Conservation (phyloP, 2,329 filamentous ascomycete species). For the Ascochyta viciae-villosae region DNA sequence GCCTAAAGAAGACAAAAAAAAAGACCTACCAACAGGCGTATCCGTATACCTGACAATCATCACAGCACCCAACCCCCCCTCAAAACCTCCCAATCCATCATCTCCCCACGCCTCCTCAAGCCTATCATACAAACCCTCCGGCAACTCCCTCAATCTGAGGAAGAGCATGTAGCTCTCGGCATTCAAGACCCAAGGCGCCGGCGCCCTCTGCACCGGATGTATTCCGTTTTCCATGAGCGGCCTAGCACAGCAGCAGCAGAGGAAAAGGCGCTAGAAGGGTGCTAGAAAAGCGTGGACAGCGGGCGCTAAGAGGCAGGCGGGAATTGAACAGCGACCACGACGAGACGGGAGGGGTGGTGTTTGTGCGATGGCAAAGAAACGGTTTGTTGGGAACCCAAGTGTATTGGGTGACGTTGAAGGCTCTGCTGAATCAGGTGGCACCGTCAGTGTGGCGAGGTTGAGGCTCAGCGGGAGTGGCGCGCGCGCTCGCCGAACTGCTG, state of each 20-base stretch:
- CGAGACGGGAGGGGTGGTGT: no score
- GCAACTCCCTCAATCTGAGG: constrained; percentile 30
- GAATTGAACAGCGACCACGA: no score
- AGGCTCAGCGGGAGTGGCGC: constrained; percentile 14
- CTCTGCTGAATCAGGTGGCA: background rate
- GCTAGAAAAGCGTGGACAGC: background rate
- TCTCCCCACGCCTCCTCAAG: constrained; percentile 31
- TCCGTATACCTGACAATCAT: constrained; percentile 40
- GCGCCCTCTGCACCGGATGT: constrained; percentile 32
- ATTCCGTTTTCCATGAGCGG: constrained; percentile 3
- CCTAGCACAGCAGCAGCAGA: background rate
- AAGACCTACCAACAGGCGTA: constrained; percentile 42
- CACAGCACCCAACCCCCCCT: constrained; percentile 36
- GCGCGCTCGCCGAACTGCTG: constrained; percentile 12
- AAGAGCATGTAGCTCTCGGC: constrained; percentile 38
- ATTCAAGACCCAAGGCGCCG: constrained; percentile 37
- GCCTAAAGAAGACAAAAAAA: background rate
- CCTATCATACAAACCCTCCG: constrained; percentile 34
- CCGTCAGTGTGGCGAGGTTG: background rate
- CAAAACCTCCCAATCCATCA: constrained; percentile 29
- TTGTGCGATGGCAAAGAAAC: background rate
- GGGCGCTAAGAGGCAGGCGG: background rate
- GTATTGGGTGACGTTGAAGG: constrained; percentile 2
- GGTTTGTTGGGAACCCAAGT: background rate
- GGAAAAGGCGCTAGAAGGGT: constrained; percentile 3